These are phyloP conservation scores for Tillandsia fasciculata DNA, from an alignment of 176 grass and related monocot genomes.

Conservation along the genomic window DNA sequence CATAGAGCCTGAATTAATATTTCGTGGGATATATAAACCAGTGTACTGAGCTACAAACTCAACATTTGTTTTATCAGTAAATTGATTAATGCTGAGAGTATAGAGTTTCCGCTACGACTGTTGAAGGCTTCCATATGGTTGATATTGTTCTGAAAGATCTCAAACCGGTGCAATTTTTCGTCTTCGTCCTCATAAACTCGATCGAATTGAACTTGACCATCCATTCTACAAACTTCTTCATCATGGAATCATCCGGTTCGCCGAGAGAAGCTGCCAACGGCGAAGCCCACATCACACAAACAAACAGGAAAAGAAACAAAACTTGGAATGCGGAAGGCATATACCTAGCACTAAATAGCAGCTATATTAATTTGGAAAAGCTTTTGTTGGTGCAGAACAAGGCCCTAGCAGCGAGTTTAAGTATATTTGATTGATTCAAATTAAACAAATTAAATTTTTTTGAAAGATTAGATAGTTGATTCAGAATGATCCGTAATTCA, in stretches of 20 bases:
- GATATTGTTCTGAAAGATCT: constrained; percentile 22
- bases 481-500: too few relatives aligned
- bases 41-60: not conserved
- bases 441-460: too few relatives aligned
- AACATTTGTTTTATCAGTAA: constrained; percentile 1
- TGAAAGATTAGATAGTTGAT: too few relatives aligned
- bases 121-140: constrained; percentile 19
- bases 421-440: too few relatives aligned
- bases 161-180: constrained; percentile 16
- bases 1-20: not conserved
- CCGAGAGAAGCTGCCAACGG: not conserved
- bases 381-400: too few relatives aligned
- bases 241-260: not conserved
- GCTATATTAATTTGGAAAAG: too few relatives aligned
- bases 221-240: constrained; percentile 16
- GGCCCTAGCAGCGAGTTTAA: too few relatives aligned
- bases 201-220: constrained; percentile 1
- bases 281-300: constrained; percentile 1
- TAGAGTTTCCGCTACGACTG: not conserved
- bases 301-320: not conserved
- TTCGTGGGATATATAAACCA: not conserved
- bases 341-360: not conserved
- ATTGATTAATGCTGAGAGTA: constrained; percentile 22
- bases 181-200: not conserved
- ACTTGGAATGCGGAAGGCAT: not conserved